Evolutionary conservation across 2,329 filamentous ascomycete genomes (phyloP).

Genomic region (Dactylellina sp.): DNA sequence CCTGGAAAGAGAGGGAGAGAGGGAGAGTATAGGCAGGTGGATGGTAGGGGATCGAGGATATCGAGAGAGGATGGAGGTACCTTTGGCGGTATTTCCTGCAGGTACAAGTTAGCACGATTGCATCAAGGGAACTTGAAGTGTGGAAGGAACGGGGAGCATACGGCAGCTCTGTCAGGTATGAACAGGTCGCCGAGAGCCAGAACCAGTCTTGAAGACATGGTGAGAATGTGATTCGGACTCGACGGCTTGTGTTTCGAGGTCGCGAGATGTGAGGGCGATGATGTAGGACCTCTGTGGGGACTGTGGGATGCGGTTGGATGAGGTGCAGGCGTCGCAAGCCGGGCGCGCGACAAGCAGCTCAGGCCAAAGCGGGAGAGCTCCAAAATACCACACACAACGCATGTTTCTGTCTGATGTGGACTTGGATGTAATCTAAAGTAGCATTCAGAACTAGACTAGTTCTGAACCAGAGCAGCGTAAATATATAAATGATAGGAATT

Average conservation of each 20-base stretch:
- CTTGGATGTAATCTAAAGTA: neutral
- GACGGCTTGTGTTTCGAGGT: conserved; percentile 4
- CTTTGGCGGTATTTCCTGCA: conserved; percentile 84
- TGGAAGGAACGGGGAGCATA: conserved; percentile 62
- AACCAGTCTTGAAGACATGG: conserved; percentile 85
- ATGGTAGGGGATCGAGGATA: neutral
- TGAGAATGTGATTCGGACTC: conserved; percentile 3
- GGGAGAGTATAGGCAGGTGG: conserved; percentile 5
- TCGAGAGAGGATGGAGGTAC: conserved; percentile 66
- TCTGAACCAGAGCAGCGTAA: too few relatives aligned
- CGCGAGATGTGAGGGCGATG: neutral
- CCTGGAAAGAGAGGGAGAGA: neutral
- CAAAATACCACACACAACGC: conserved; percentile 7
- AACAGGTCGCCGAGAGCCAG: conserved; percentile 93
- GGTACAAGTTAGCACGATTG: conserved; percentile 5
- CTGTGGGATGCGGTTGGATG: neutral
- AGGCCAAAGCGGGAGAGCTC: neutral
- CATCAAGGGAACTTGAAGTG: conserved; percentile 15
- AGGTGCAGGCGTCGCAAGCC: conserved; percentile 11
- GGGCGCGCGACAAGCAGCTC: too few relatives aligned
- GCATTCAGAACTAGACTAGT: too few relatives aligned
- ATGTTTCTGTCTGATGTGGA: neutral
- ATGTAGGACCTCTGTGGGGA: neutral
- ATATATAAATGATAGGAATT: too few relatives aligned
- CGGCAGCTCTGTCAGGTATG: conserved; percentile 90